Base-by-base conservation (phyloP, 2,329 filamentous ascomycete species). In the Pseudogymnoascus sp. region DNA sequence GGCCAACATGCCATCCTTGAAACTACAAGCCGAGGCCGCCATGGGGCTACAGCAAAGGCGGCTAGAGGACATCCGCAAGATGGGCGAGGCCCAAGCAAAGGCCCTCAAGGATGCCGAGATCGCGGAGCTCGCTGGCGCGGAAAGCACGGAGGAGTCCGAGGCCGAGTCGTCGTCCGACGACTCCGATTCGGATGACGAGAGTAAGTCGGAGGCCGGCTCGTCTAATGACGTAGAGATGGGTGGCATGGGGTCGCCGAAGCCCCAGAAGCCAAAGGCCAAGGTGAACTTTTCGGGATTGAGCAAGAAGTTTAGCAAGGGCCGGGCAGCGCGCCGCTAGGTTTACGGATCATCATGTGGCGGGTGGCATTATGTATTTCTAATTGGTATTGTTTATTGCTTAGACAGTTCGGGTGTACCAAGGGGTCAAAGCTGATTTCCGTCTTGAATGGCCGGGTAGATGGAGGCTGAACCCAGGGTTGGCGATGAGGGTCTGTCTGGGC, bases 221-320 rank as follows among this genome's bases (percentile, higher is more conserved):
- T 8, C 13, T 8, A 19, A 50, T 56, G 50, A 56, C 16, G 16
- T 56, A 29, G 50, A 56, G 50, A 56, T 56, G 50, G 50, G 50
- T 2, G 50, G 50, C 5, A 56, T 33, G 50, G 50, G 50, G 29
- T 21, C 29, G 29, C 50, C 29, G 29, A 56, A 56, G 50, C 29
- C 29, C 29, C 50, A 33, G 29, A 56, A 56, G 50, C 50, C 50
- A 56, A 56, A 56, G 50, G 50, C 50, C 50, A 56, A 56, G n/a
- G 50, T 56, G 29, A 56, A 56, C 50, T 56, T 56, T 29, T 56
- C 11, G 29, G 29, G 29, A 21, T 21, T 56, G 50, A 56, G 50
- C 50, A 56, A 56, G 29, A 56, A 56, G 29, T 56, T 56, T 35
- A 56, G 50, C 50, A 56, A 56, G 50, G 50, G 50, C n/a, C 16